Conservation (phyloP, 306 rosid species). For the Glycine soja region DNA sequence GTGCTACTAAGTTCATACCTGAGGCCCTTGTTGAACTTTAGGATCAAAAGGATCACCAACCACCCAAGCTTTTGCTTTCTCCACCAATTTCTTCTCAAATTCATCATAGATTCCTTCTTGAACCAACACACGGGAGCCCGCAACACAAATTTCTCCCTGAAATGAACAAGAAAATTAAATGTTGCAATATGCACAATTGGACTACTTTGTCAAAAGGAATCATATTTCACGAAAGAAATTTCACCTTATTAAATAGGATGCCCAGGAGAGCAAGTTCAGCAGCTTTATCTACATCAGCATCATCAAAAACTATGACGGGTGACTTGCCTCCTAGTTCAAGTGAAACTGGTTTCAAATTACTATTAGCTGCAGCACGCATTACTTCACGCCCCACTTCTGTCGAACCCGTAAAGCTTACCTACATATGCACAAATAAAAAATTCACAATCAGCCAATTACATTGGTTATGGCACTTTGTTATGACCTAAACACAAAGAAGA, state of each 20-base stretch:
- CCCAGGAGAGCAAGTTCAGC: slow-evolving; percentile 74
- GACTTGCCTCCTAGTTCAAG: slow-evolving; percentile 96
- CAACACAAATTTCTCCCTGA: slow-evolving; percentile 87
- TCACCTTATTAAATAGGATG: slow-evolving; percentile 71
- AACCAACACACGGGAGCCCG: slow-evolving; percentile 82
- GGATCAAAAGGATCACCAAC: slow-evolving; percentile 98
- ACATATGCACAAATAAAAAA: not conserved
- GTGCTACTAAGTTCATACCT: slow-evolving; percentile 52
- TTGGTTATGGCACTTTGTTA: not conserved
- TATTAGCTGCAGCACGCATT: slow-evolving; percentile 84
- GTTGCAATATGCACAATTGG: not conserved
- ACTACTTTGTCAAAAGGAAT: not conserved
- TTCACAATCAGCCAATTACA: not conserved
- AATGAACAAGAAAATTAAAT: not conserved
- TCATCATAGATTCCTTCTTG: slow-evolving; percentile 90
- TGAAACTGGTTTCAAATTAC: slow-evolving; percentile 79
- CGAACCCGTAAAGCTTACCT: slow-evolving; percentile 91
- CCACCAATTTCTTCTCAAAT: slow-evolving; percentile 65
- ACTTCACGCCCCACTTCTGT: slow-evolving; percentile 76
- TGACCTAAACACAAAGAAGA: no score
- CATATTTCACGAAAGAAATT: not conserved
- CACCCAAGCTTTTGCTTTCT: slow-evolving; percentile 71
- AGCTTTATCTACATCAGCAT: slow-evolving; percentile 78
- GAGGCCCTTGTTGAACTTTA: slow-evolving; percentile 76
- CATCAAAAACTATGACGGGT: slow-evolving; percentile 79